Evolutionary conservation across 1,284 basidiomycete species (phyloP).

Genomic region (Schizophyllum commune): DNA sequence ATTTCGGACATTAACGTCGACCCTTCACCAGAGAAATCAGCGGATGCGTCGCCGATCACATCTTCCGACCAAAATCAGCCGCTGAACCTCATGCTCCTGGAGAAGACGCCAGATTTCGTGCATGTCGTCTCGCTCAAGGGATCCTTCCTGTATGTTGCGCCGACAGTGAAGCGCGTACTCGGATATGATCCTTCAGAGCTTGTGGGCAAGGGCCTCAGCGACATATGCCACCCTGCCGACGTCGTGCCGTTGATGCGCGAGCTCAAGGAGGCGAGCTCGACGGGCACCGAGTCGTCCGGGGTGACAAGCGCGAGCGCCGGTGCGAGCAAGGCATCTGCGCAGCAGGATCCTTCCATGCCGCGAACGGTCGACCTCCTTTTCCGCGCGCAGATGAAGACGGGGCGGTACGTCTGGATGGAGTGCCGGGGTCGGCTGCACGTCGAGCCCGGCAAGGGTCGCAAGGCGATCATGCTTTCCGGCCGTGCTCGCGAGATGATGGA

Average conservation of each 20-base stretch:
- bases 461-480: conserved; percentile 80
- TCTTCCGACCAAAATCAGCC: conserved; percentile 31
- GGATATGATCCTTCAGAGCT: conserved; percentile 82
- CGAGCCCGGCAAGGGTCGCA: conserved; percentile 85
- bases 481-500: conserved; percentile 59
- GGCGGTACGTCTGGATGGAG: conserved; percentile 80
- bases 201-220: conserved; percentile 67
- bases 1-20: conserved; percentile 8
- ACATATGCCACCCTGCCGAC: conserved; percentile 85
- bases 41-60: conserved; percentile 8
- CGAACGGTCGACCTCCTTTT: conserved; percentile 15
- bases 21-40: not conserved
- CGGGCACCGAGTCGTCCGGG: not conserved
- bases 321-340: not conserved
- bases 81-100: conserved; percentile 63
- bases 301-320: conserved; percentile 1
- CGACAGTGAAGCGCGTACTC: conserved; percentile 65
- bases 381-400: conserved; percentile 30
- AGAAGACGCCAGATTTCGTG: conserved; percentile 70
- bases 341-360: not conserved
- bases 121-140: conserved; percentile 84
- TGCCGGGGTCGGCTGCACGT: conserved; percentile 79
- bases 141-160: conserved; percentile 84
- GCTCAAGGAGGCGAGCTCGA: conserved; percentile 61
- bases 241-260: conserved; percentile 88